Evolutionary conservation across 1,284 basidiomycete species (phyloP).

Genomic region (Paramarasmius palmivorus): DNA sequence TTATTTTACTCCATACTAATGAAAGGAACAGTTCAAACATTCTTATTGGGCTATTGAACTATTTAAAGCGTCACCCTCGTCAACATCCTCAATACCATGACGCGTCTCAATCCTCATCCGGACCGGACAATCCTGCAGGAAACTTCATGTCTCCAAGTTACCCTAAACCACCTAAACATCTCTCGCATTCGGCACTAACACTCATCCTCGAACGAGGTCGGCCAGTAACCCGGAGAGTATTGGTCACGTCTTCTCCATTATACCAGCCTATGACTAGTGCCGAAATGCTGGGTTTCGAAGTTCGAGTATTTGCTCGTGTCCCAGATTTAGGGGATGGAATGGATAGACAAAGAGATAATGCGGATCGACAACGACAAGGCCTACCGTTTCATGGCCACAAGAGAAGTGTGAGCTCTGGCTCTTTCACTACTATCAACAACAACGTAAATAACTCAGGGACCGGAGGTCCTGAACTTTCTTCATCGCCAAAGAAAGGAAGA

Average conservation of each 20-base stretch:
- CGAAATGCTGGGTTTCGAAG: constrained; percentile 76
- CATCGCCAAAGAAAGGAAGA: constrained; percentile 8
- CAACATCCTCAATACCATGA: constrained; percentile 29
- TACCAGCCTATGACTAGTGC: constrained; percentile 81
- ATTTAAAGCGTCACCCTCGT: constrained; percentile 52
- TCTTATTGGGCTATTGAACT: constrained; percentile 72
- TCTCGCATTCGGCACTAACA: constrained; percentile 70
- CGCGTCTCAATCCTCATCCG: constrained; percentile 14
- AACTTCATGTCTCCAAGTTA: constrained; percentile 10
- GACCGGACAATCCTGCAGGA: constrained; percentile 11
- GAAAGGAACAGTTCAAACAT: constrained; percentile 70
- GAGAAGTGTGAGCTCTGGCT: constrained; percentile 15
- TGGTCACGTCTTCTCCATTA: constrained; percentile 81
- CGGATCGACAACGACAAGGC: constrained; percentile 13
- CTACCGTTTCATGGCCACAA: constrained; percentile 8
- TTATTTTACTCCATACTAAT: constrained; percentile 10
- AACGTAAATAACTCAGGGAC: background rate
- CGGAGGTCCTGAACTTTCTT: background rate
- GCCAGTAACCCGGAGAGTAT: constrained; percentile 64
- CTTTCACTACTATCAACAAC: background rate
- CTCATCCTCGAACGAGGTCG: constrained; percentile 76
- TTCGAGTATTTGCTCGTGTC: constrained; percentile 76
- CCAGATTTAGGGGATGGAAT: constrained; percentile 68
- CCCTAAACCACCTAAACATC: constrained; percentile 35
- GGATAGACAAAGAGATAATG: constrained; percentile 44